Evolutionary conservation across 495 filamentous ascomycete genomes (phyloP).

Genomic region (Hypoxylon fragiforme): DNA sequence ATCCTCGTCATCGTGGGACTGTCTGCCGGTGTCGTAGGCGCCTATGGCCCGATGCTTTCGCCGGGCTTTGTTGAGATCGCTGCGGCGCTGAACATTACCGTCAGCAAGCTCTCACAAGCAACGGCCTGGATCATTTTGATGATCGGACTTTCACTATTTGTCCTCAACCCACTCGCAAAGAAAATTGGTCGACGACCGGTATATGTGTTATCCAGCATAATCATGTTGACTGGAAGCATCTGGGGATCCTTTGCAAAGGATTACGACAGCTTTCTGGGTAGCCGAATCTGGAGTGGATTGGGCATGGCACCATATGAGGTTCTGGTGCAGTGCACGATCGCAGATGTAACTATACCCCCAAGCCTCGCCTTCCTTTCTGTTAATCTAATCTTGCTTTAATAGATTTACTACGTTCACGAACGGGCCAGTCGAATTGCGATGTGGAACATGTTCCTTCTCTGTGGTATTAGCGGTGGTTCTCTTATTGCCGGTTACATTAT

Average conservation of each 20-base stretch:
- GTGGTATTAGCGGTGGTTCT: slow-evolving; percentile 53
- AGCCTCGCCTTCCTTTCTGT: neutral
- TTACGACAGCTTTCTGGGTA: slow-evolving; percentile 60
- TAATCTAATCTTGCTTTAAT: too few relatives aligned
- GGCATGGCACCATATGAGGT: slow-evolving; percentile 63
- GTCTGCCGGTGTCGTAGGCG: slow-evolving; percentile 56
- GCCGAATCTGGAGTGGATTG: slow-evolving; percentile 52
- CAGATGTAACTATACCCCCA: slow-evolving; percentile 35
- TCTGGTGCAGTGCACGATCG: slow-evolving; percentile 58
- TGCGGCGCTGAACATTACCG: slow-evolving; percentile 39
- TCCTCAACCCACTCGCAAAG: slow-evolving; percentile 66
- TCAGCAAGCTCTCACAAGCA: slow-evolving; percentile 40
- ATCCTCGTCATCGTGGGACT: slow-evolving; percentile 59
- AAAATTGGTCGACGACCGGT: slow-evolving; percentile 66
- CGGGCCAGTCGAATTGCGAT: slow-evolving; percentile 65
- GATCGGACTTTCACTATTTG: slow-evolving; percentile 49
- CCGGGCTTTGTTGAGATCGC: slow-evolving; percentile 50
- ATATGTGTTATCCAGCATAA: slow-evolving; percentile 59
- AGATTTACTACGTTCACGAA: slow-evolving; percentile 66
- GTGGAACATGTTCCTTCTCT: slow-evolving; percentile 65
- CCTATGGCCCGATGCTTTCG: slow-evolving; percentile 60
- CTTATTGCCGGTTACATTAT: slow-evolving; percentile 59
- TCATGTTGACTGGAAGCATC: slow-evolving; percentile 61
- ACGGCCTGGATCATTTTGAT: slow-evolving; percentile 43
- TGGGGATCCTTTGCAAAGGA: slow-evolving; percentile 62